These are phyloP conservation scores for Magnolia kwangsiensis DNA, from an alignment of 164 flowering plant genomes.

Conservation along the genomic window DNA sequence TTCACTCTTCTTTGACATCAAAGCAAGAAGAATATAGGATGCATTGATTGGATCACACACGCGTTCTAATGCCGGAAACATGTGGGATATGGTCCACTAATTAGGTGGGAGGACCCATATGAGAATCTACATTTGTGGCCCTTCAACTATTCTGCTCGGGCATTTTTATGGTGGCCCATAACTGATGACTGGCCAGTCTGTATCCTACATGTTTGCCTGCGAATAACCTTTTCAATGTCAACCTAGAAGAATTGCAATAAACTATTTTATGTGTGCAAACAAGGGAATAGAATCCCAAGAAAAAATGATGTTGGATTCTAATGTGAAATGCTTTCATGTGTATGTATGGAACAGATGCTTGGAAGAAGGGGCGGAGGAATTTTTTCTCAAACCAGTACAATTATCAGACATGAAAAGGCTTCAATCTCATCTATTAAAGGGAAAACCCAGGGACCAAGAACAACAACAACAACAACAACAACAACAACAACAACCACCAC, in stretches of 20 bases:
- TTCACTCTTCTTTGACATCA: too few relatives aligned
- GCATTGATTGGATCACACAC: too few relatives aligned
- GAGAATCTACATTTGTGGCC: too few relatives aligned
- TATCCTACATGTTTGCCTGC: not conserved
- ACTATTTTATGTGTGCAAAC: not conserved
- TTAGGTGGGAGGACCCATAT: too few relatives aligned
- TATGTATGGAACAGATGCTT: slow-evolving; percentile 57
- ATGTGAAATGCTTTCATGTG: not conserved
- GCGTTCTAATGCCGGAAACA: too few relatives aligned
- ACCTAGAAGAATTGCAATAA: not conserved
- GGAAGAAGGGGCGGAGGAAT: slow-evolving; percentile 91
- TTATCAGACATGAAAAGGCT: slow-evolving; percentile 64
- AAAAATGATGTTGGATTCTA: not conserved
- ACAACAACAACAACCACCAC: not conserved
- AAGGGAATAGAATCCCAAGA: not conserved
- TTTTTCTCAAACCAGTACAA: slow-evolving; percentile 70
- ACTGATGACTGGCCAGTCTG: not conserved
- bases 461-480: slow-evolving; percentile 33
- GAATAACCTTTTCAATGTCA: not conserved
- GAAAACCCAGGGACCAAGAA: slow-evolving; percentile 31
- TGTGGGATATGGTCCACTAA: too few relatives aligned
- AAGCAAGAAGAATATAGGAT: too few relatives aligned
- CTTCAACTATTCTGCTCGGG: not conserved
- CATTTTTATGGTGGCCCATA: not conserved
- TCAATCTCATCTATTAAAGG: slow-evolving; percentile 59